Base-by-base conservation (phyloP, 2,329 filamentous ascomycete species). In the Elsinoe necatrix region DNA sequence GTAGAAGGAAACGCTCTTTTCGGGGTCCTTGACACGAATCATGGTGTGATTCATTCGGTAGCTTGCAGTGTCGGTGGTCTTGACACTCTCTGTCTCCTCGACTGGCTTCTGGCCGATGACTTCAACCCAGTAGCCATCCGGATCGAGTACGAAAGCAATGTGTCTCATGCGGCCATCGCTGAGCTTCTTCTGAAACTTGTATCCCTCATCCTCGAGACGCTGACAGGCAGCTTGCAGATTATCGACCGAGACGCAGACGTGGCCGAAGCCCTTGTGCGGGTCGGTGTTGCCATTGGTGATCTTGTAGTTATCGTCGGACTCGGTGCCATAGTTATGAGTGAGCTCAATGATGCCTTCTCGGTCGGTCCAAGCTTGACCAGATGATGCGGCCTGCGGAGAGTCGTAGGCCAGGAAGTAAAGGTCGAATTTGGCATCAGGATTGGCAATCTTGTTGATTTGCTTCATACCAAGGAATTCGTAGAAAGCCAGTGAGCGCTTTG, bases 361-460 rank as follows among this genome's bases (percentile, higher is more conserved):
- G 72, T 95, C 89, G 4, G 80, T 82, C 75, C 85, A 91, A 67
- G 85, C 81, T 61, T 84, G 84, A 65, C 85, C 86, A 57, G 80
- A 77, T 8, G 87, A 93, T n/a, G 82, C 75, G 12, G 92, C 86
- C 35, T 80, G 77, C 8, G 89, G 82, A 29, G 82, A 81, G 69
- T 95, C 86, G 74, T 95, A 97, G 59, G 85, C 90, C 59, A 98
- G 79, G 75, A 97, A 97, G 78, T 97, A 97, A 25, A 96, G 82
- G 66, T 93, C 89, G 72, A 97, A 97, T 68, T 95, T 95, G 71
- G 82, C 83, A 59, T 95, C 90, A 12, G 91, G 87, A 67, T 89
- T 87, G 61, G 86, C 77, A 47, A 93, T 78, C 73, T 91, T 87
- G 67, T 88, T 83, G 71, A 97, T 80, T 61, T 90, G 73, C 68